Conservation (phyloP, 179 eudicot species). For the Beta macrorhiza region DNA sequence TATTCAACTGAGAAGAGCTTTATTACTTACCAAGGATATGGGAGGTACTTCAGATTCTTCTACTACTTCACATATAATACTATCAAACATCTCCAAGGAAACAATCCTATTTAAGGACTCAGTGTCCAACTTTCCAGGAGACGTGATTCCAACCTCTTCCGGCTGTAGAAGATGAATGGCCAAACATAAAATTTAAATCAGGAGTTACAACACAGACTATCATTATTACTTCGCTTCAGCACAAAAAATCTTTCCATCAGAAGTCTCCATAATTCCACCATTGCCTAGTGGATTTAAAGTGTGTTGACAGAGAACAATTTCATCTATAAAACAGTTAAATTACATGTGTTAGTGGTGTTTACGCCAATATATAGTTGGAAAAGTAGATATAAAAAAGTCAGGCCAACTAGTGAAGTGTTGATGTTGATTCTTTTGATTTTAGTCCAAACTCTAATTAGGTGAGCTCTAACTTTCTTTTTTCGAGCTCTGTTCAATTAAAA, state of each 20-base stretch:
- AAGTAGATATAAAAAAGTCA: not conserved
- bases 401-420: too few relatives aligned
- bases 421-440: too few relatives aligned
- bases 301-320: constrained; percentile 68
- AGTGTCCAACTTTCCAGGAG: constrained; percentile 35
- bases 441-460: too few relatives aligned
- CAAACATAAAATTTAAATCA: not conserved
- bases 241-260: constrained; percentile 66
- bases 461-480: too few relatives aligned
- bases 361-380: not conserved
- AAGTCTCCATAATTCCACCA: constrained; percentile 83
- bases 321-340: constrained; percentile 46
- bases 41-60: constrained; percentile 92
- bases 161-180: constrained; percentile 52
- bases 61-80: constrained; percentile 85
- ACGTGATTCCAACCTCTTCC: constrained; percentile 57
- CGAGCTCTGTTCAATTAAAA: too few relatives aligned
- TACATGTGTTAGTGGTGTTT: not conserved
- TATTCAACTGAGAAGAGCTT: constrained; percentile 11
- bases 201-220: not conserved
- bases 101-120: constrained; percentile 41
- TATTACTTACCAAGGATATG: constrained; percentile 55
- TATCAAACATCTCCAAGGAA: constrained; percentile 89
- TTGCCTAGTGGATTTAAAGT: constrained; percentile 88
- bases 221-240: constrained; percentile 84